phyloP scores from a whole-genome alignment of 495 filamentous ascomycete species.

The Neurospora discreta region DNA sequence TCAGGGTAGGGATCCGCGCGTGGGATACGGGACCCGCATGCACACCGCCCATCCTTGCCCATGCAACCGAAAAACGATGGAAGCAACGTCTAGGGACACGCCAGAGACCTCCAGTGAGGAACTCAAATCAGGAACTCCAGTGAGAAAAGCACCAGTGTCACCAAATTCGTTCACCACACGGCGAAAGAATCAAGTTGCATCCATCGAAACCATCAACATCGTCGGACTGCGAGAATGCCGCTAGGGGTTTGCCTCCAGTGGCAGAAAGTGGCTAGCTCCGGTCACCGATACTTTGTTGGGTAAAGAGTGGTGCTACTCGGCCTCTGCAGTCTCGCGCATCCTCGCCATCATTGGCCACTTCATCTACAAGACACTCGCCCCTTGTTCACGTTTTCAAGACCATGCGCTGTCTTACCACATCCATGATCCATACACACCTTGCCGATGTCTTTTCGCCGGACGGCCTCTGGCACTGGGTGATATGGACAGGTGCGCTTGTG shows the following conservation, averaged over 20 bases:
- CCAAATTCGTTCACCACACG: neutral
- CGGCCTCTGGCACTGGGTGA: neutral
- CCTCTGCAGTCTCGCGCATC: conserved; percentile 1
- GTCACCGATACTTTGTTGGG: conserved; percentile 33
- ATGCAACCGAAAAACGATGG: conserved; percentile 8
- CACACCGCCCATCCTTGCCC: conserved; percentile 23
- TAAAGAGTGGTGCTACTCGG: conserved; percentile 26
- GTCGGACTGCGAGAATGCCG: conserved; percentile 3
- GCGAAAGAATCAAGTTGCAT: neutral
- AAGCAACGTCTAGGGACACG: conserved; percentile 4
- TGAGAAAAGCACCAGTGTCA: neutral
- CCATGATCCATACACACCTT: conserved; percentile 33
- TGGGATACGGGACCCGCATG: conserved; percentile 6
- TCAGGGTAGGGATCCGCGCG: conserved; percentile 5
- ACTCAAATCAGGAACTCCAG: neutral
- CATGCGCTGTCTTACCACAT: conserved; percentile 31
- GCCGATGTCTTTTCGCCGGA: conserved; percentile 16
- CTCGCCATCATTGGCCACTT: conserved; percentile 33
- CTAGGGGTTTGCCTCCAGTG: conserved; percentile 10
- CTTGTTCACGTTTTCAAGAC: conserved; percentile 29
- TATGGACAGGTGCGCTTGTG: neutral
- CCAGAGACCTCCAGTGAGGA: conserved; percentile 2
- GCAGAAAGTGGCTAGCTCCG: conserved; percentile 32
- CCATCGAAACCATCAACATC: neutral
- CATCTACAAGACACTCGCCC: conserved; percentile 33